Base-by-base conservation (phyloP, 2,329 filamentous ascomycete species). In the Mycosphaerelloides madeirae region DNA sequence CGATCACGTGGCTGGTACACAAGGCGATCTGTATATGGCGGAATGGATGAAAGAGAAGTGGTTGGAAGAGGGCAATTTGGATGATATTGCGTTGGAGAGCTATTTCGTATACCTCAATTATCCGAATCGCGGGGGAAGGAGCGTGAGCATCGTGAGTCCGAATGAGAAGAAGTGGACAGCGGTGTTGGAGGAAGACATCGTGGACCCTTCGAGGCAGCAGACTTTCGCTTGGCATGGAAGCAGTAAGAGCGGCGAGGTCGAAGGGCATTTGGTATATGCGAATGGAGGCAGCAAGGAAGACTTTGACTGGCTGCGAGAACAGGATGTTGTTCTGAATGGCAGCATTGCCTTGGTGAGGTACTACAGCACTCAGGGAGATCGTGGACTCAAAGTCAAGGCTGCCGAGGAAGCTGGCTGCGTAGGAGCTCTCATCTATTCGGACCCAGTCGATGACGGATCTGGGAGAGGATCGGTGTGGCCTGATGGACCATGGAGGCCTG, bases 371-470 rank as follows among this genome's bases (percentile, higher is more conserved):
- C 81, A 91, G 60, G 72, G 71, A 2, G 85, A 94, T 61, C 73
- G 78, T 5, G 85, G 80, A 1, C 69, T 94, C 56, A 96, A 97
- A 66, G 79, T 98, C 58, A 95, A 91, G 68, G 86, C 87, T 8
- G 93, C 93, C 1, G 87, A 96, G 66, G 65, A 87, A 56, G 87
- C 85, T 12, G 93, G 93, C 1, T 93, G 89, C 52, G 81, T 77
- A 2, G 93, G 91, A 12, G 94, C 88, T 58, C 79, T 98, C 44
- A 86, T 95, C 46, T 98, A 96, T 70, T 95, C 84, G 40, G 93
- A 97, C 62, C 91, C 91, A 0, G 76, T 77, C 1, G 85, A 96
- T 39, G 85, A 95, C 61, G 48, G 42, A 16, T 79, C 79, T 54
- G 90, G 88, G 3, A 79, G 79, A 54, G 90, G 89, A 3, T 73